Base-by-base conservation (phyloP, 2,329 filamentous ascomycete species). In the Phaeophleospora eucalypticola region DNA sequence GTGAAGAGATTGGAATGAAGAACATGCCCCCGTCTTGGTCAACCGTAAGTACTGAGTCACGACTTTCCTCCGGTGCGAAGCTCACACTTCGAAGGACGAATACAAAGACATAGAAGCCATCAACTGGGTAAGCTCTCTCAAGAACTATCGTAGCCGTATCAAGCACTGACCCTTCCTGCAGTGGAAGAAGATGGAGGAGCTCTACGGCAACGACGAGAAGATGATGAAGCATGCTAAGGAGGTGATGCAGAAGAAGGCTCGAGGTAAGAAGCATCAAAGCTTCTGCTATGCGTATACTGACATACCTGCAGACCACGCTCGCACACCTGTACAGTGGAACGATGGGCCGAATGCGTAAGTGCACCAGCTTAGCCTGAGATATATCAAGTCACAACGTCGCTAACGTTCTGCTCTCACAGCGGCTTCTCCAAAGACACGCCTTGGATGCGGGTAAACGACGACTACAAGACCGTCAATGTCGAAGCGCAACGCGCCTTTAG, bases 321-420 rank as follows among this genome's bases (percentile, higher is more conserved):
- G 84, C n/a, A 76, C 80, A 3, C 84, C 84, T 0, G 80, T 88
- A 69, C 81, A 84, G 53, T 87, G 84, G 84, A 74, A 74, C 45
- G 71, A 63, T 0, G 52, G 38, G n/a, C 67, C 68, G 0, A 73
- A 82, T 52, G 81, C 79, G 24, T 29, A 29, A 29, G 24, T 29
- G 12, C 24, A 12, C 6, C 24, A 12, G 24, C 24, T 29, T 6
- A 29, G 6, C 12, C 24, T 7, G 24, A 29, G 24, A 7, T 6
- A 29, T 29, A 6, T 29, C 7, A 29, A 29, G 24, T 0, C n/a
- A n/a, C n/a, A n/a, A n/a, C n/a, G n/a, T n/a, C n/a, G n/a, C n/a
- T n/a, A n/a, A n/a, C n/a, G n/a, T n/a, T n/a, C n/a, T n/a, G n/a
- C n/a, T n/a, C n/a, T n/a, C n/a, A n/a, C n/a, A n/a, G n/a, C n/a